phyloP scores from a whole-genome alignment of 305 asterid genomes.

The Fraxinus ornus region DNA sequence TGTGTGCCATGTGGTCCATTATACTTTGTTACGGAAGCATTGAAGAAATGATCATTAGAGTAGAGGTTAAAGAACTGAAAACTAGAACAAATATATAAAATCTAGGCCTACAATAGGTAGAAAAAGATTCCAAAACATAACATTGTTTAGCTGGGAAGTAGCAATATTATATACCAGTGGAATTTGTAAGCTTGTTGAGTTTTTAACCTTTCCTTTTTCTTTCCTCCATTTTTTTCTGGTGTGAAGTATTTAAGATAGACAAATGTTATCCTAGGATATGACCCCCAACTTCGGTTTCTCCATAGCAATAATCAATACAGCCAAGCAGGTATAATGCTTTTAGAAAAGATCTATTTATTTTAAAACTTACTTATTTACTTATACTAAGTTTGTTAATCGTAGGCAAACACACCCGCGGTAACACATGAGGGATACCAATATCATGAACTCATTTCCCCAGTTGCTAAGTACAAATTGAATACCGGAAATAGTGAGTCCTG shows the following conservation, averaged over 20 bases:
- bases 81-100: neutral
- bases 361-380: neutral
- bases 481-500: neutral
- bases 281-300: neutral
- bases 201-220: neutral
- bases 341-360: neutral
- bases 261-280: neutral
- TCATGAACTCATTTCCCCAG: neutral
- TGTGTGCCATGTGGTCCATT: neutral
- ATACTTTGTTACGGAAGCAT: neutral
- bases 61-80: neutral
- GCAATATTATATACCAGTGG: neutral
- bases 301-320: neutral
- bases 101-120: neutral
- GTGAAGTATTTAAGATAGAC: neutral
- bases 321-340: neutral
- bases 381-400: neutral
- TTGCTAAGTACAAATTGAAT: neutral
- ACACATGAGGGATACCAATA: neutral
- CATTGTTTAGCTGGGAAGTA: neutral
- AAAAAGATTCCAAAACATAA: neutral
- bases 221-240: neutral
- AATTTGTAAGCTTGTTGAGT: neutral
- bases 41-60: neutral
- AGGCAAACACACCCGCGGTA: neutral